Evolutionary conservation across 495 filamentous ascomycete genomes (phyloP).

Genomic region (Xylaria intraflava): DNA sequence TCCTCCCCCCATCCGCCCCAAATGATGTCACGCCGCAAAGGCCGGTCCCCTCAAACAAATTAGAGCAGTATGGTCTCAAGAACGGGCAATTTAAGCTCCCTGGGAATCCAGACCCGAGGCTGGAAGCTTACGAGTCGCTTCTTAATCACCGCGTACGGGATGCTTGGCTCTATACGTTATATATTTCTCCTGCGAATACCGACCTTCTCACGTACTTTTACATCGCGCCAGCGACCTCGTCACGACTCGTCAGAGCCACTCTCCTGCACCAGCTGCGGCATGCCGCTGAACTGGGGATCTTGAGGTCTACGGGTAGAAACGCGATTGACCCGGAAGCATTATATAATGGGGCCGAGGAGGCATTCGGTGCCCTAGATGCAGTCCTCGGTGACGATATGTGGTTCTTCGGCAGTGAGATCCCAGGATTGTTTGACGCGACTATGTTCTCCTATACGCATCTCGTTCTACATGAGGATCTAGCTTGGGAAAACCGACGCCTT

Average conservation of each 20-base stretch:
- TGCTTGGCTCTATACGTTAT: slow-evolving; percentile 81
- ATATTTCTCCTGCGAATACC: slow-evolving; percentile 59
- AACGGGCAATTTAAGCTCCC: slow-evolving; percentile 16
- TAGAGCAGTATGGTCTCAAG: slow-evolving; percentile 61
- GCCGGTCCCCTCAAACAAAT: slow-evolving; percentile 57
- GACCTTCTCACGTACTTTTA: slow-evolving; percentile 63
- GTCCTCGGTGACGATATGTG: slow-evolving; percentile 53
- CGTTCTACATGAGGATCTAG: slow-evolving; percentile 55
- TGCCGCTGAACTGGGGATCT: slow-evolving; percentile 66
- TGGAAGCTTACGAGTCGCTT: slow-evolving; percentile 74
- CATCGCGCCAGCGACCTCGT: slow-evolving; percentile 55
- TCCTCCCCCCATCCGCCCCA: slow-evolving; percentile 52
- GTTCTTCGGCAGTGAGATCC: slow-evolving; percentile 39
- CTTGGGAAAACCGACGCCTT: slow-evolving; percentile 43
- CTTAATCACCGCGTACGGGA: slow-evolving; percentile 75
- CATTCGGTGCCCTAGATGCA: slow-evolving; percentile 67
- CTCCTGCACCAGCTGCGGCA: slow-evolving; percentile 59
- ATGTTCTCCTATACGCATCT: slow-evolving; percentile 90
- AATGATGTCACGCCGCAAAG: slow-evolving; percentile 7
- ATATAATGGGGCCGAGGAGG: slow-evolving; percentile 61
- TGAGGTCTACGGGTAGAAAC: slow-evolving; percentile 45
- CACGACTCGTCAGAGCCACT: slow-evolving; percentile 52
- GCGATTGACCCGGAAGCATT: slow-evolving; percentile 57
- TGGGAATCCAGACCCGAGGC: slow-evolving; percentile 30
- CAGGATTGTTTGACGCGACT: slow-evolving; percentile 75